Conservation (phyloP, 305 asterid genomes). For the Lippia alba region DNA sequence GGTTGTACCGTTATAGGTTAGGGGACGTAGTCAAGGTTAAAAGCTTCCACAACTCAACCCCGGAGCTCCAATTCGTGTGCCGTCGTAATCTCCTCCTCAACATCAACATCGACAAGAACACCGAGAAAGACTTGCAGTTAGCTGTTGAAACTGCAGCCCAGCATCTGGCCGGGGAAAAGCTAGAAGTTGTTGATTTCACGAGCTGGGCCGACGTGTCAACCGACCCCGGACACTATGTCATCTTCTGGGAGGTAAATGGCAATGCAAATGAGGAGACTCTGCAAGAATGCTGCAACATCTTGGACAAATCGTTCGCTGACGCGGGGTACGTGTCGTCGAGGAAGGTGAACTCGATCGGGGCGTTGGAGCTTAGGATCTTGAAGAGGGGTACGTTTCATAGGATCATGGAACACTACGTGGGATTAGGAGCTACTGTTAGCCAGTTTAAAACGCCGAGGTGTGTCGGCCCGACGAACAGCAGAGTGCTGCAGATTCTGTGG, state of each 20-base stretch:
- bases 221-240: conserved; percentile 62
- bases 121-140: conserved; percentile 70
- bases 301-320: conserved; percentile 62
- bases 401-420: conserved; percentile 69
- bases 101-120: conserved; percentile 74
- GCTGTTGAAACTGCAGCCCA: conserved; percentile 64
- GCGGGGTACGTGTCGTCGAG: conserved; percentile 69
- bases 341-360: conserved; percentile 53
- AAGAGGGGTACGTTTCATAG: conserved; percentile 68
- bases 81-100: conserved; percentile 62
- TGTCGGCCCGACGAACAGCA: conserved; percentile 46
- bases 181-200: conserved; percentile 70
- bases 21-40: conserved; percentile 73
- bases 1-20: conserved; percentile 67
- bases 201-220: conserved; percentile 52
- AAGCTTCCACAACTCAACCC: conserved; percentile 75
- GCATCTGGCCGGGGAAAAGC: conserved; percentile 48
- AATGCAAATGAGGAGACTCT: conserved; percentile 48
- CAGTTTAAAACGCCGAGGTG: conserved; percentile 83
- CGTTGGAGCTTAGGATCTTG: conserved; percentile 61
- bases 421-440: conserved; percentile 72
- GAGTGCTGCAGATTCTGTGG: conserved; percentile 50
- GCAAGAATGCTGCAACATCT: conserved; percentile 64
- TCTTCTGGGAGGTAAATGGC: conserved; percentile 70
- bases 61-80: conserved; percentile 72